Conservation (phyloP, 768 basidiomycete genomes). For the Rhodotorula taiwanensis region DNA sequence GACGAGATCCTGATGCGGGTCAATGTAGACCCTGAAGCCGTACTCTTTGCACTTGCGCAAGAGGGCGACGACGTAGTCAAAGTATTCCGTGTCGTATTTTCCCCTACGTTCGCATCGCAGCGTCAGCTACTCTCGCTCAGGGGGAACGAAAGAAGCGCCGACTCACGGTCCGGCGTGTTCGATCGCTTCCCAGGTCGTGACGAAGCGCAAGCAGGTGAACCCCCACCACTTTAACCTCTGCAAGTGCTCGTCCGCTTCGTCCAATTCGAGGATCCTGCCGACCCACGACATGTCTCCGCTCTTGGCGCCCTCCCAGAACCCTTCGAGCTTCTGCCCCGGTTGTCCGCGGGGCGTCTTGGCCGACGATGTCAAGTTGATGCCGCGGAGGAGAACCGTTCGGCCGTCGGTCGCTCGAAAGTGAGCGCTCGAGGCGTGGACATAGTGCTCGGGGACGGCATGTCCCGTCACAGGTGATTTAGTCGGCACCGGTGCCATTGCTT, state of each 20-base stretch:
- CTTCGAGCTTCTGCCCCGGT: slow-evolving; percentile 62
- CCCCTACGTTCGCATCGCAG: slow-evolving; percentile 53
- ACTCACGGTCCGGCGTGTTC: slow-evolving; percentile 95
- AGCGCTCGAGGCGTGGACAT: slow-evolving; percentile 32
- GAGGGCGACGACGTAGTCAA: slow-evolving; percentile 81
- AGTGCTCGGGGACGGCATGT: slow-evolving; percentile 19
- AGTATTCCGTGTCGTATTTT: slow-evolving; percentile 80
- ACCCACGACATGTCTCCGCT: slow-evolving; percentile 59
- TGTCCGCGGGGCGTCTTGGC: slow-evolving; percentile 72
- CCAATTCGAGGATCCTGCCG: slow-evolving; percentile 72
- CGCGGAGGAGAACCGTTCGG: slow-evolving; percentile 73
- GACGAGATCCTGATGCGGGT: slow-evolving; percentile 93
- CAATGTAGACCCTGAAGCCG: slow-evolving; percentile 85
- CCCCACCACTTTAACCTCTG: slow-evolving; percentile 85
- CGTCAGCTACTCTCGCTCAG: neutral
- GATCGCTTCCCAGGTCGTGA: slow-evolving; percentile 89
- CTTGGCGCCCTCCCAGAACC: slow-evolving; percentile 77
- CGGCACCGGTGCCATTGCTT: slow-evolving; percentile 9
- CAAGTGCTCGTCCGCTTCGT: slow-evolving; percentile 50
- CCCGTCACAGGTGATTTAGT: slow-evolving; percentile 26
- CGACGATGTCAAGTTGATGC: slow-evolving; percentile 88
- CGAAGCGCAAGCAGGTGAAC: slow-evolving; percentile 72
- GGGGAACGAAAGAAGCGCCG: neutral
- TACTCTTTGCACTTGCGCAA: slow-evolving; percentile 85
- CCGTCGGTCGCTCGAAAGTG: slow-evolving; percentile 45